Evolutionary conservation across 495 filamentous ascomycete species (phyloP), one percentile per base, ranked within the genome.

Genomic region (Lepraria neglecta): DNA sequence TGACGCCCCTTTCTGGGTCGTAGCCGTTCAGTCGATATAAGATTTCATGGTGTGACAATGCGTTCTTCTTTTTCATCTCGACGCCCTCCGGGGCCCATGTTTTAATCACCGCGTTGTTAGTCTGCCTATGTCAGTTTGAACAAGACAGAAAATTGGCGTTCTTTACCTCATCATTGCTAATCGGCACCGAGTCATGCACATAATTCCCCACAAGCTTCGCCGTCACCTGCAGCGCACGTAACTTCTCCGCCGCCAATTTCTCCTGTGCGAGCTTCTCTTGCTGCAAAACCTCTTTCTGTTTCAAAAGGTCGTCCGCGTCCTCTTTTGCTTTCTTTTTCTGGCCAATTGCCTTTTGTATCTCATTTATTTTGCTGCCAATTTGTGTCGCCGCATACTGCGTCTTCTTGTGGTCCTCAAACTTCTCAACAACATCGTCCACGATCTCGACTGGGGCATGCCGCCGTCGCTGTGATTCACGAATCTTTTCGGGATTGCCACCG

Each of bases 271-370:
- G 89, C 74, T 94, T 95, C 69, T 86, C 78, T 68, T 87, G 85
- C 70, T 92, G 87, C 28, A 97, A 75, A 0, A 80, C 80, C 35
- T 77, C 78, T 72, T 95, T 97, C 67, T 91, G 77, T 66, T 80
- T 72, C 67, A 97, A 72, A 64, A 95, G 74, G 15, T 87, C 84
- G 64, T 78, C 81, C 17, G 88, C 87, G 73, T 91, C 84, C 74
- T 95, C 91, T 73, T 95, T 95, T 51, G 87, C 88, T 87, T 96
- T 98, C 77, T 95, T 96, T 80, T 92, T 95, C 63, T 80, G 78
- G 19, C 88, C 91, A 69, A 97, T 95, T 70, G 91, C 82, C 74
- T 95, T 96, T 69, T 94, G 89, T 19, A 89, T 79, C 12, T 80
- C 83, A 74, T 97, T 98, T 71, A 96, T 88, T 76, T 87, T 85